Percentiles rank a stretch among this genome's conserved stretches.
phyloP scores from a whole-genome alignment of 2,329 filamentous ascomycete species.

The Chrysoporthe austroafricana region DNA sequence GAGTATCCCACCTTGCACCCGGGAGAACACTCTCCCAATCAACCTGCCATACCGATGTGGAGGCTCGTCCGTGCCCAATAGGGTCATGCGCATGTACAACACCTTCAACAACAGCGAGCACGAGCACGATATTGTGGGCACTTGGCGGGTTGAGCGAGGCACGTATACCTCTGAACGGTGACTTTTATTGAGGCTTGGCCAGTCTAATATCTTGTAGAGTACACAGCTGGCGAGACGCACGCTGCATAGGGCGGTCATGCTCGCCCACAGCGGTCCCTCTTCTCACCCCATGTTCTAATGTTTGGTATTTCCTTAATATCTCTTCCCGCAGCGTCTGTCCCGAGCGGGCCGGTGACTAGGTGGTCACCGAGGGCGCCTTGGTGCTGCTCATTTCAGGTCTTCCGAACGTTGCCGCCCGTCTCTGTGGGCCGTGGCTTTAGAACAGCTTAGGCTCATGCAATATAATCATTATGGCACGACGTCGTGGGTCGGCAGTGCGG shows the following conservation, averaged over 20 bases:
- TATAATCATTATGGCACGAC: slow-evolving; percentile 10
- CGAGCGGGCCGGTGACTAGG: slow-evolving; percentile 10
- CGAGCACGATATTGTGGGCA: not conserved
- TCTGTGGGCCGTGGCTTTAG: slow-evolving; percentile 8
- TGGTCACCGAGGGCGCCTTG: slow-evolving; percentile 12
- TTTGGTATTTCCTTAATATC: not conserved
- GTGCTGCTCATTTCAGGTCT: not conserved
- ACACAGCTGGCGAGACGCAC: slow-evolving; percentile 17
- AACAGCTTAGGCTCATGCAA: slow-evolving; percentile 2
- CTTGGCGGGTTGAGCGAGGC: slow-evolving; percentile 19
- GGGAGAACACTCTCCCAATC: too few relatives aligned
- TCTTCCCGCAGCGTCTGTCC: slow-evolving; percentile 7
- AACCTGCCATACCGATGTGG: not conserved
- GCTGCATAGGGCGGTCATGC: not conserved
- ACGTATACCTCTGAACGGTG: slow-evolving; percentile 29
- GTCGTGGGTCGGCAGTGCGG: not conserved
- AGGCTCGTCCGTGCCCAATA: not conserved
- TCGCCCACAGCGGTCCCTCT: slow-evolving; percentile 7
- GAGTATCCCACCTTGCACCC: too few relatives aligned
- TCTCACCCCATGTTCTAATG: not conserved
- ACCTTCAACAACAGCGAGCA: too few relatives aligned
- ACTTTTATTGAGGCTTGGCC: slow-evolving; percentile 22
- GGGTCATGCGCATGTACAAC: not conserved
- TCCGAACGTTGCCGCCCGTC: not conserved
- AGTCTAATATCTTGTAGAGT: slow-evolving; percentile 24